phyloP scores from a whole-genome alignment of 768 basidiomycete species.

The Tremella fuciformis region DNA sequence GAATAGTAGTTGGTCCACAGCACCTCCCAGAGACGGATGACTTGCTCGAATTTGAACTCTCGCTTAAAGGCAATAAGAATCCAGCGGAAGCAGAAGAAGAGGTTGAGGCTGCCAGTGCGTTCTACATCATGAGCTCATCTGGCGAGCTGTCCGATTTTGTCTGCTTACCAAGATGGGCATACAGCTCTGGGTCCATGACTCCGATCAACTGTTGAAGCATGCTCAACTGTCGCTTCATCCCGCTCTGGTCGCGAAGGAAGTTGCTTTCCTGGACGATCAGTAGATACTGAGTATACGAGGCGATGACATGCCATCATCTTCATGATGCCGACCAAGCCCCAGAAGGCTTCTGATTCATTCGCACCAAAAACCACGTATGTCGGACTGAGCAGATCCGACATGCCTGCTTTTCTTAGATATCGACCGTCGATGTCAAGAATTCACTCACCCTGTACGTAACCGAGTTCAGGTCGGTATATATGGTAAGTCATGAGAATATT shows the following conservation, averaged over 20 bases:
- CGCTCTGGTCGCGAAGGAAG: constrained; percentile 92
- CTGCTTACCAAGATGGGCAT: constrained; percentile 73
- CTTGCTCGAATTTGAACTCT: constrained; percentile 89
- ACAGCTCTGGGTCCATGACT: constrained; percentile 93
- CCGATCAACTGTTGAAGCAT: constrained; percentile 85
- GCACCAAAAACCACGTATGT: constrained; percentile 86
- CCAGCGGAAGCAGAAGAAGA: constrained; percentile 98
- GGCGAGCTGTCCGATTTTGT: not conserved
- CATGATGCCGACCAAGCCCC: constrained; percentile 96
- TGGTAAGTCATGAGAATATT: constrained; percentile 72
- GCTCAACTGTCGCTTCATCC: constrained; percentile 91
- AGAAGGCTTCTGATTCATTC: constrained; percentile 87
- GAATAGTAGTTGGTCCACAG: constrained; percentile 70
- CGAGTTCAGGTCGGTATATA: constrained; percentile 55
- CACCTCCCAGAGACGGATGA: constrained; percentile 85
- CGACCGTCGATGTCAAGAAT: not conserved
- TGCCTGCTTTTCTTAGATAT: constrained; percentile 54
- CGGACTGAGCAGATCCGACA: constrained; percentile 94
- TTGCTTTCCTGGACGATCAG: constrained; percentile 71
- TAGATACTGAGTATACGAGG: not conserved
- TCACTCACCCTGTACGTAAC: constrained; percentile 76
- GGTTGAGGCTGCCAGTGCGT: constrained; percentile 80
- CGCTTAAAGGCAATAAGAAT: constrained; percentile 83
- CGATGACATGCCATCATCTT: constrained; percentile 72
- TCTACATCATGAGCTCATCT: constrained; percentile 55